Evolutionary conservation across 805 yeast species (phyloP), one percentile per base, ranked within the genome.

Genomic region (Saccharomycopsis capsularis): DNA sequence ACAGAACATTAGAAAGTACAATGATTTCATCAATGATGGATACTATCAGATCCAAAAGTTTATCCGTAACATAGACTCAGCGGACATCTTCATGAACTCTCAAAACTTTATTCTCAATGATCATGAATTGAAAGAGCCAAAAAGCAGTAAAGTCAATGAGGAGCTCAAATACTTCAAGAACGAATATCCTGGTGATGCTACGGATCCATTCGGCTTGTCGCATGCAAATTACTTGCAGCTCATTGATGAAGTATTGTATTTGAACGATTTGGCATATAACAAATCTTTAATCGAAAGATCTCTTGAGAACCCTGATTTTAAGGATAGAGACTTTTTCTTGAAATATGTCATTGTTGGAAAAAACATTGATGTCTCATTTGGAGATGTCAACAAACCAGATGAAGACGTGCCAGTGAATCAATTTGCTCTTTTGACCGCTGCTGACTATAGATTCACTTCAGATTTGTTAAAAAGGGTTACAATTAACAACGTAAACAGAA

Each of bases 11-110:
- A 44, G 34, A 44, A 38, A 39, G 15, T 47, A 52, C 15, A 49
- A 50, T 32, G 38, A 42, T 6, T 50, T 32, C 36, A 42, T 52
- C n/a, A 54, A 47, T 34, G 24, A 37, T 4, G 53, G 56, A 13
- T 69, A 64, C 42, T 50, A 55, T 23, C 52, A 52, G 2, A 52
- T 69, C 27, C 61, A 63, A 43, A 63, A 60, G 42, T 63, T 61
- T 4, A 67, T 69, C n/a, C 60, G 57, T 52, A 67, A 68, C 47
- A 66, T 70, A 41, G 66, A 69, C 43, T 68, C 73, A 16, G 63
- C 63, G 3, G 55, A 61, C 35, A 65, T 48, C 3, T 50, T 35
- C 32, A 29, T 54, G 30, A 46, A 49, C 39, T 23, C 37, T 37
- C 54, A 53, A 42, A 46, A 36, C n/a, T 50, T 40, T 36, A 48